Evolutionary conservation across 75 land plant genomes (phyloP), one percentile per base, ranked within the genome.

Genomic region (Pinus albicaulis): DNA sequence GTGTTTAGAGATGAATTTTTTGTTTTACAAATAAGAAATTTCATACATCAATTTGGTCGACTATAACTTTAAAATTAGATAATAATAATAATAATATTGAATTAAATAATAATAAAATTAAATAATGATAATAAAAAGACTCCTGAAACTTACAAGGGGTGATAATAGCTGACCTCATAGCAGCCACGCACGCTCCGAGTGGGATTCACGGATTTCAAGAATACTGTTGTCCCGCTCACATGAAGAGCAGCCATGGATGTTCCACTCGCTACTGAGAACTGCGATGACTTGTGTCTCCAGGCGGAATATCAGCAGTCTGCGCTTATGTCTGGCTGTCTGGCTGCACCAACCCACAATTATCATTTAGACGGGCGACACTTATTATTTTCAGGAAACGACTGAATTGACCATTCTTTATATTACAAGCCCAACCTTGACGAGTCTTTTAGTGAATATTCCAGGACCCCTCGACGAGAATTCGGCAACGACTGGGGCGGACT

Each of bases 191-290:
- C n/a, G 59, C 70, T 88, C 98, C 98, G 92, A 3, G 56, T 24
- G 17, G 82, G 89, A 59, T 84, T 84, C 2, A 73, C 78, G 3
- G 92, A 85, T 78, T 85, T 88, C 56, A 94, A 38, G 56, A 84
- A 81, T 4, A 95, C 93, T 13, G 89, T 89, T 1, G 87, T 88
- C 3, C 98, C 98, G 3, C 91, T 64, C 0, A 90, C 92, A 70
- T 94, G 98, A 22, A 92, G 95, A 73, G 91, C 86, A 11, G 98
- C 88, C 98, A 94, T 94, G 56, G 95, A 92, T 11, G 98, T 94
- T 52, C 98, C 98, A 3, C 95, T 90, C 72, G 66, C 79, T 2
- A 94, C 71, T 4, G 80, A 83, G 68, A 81, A 94, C 6, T 58
- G 59, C 11, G 91, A 85, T 0, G 71, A 76, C 22, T 87, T n/a